phyloP scores from a whole-genome alignment of 176 grass and related monocot species.

The Lolium multiflorum region DNA sequence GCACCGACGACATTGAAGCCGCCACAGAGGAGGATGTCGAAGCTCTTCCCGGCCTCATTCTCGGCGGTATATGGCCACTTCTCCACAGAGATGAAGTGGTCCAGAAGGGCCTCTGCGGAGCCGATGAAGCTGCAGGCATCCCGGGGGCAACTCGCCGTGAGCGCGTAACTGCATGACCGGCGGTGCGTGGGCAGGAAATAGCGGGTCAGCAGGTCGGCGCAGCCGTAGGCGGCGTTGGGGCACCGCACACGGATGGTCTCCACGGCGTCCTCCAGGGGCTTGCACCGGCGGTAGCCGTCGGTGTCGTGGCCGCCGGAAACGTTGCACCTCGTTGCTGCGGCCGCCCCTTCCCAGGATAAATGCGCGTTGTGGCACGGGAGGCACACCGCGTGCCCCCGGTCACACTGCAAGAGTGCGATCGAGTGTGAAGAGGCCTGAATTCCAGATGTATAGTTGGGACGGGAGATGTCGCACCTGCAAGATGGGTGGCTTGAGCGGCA shows the following conservation, averaged over 20 bases:
- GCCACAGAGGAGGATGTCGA: neutral
- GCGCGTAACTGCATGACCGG: neutral
- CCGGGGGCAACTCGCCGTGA: neutral
- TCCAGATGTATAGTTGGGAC: neutral
- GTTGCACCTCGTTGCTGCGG: neutral
- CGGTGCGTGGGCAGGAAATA: neutral
- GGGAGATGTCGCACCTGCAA: neutral
- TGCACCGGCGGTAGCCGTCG: neutral
- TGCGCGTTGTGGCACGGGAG: neutral
- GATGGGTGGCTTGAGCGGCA: neutral
- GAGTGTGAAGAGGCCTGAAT: neutral
- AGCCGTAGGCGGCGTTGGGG: neutral
- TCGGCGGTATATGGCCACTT: slow-evolving; percentile 8
- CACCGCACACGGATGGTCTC: neutral
- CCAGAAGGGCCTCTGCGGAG: neutral
- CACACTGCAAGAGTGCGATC: neutral
- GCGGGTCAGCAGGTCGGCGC: neutral
- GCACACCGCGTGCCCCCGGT: slow-evolving; percentile 14
- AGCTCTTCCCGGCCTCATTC: neutral
- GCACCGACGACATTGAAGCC: neutral
- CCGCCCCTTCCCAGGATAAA: neutral
- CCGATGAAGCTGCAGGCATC: neutral
- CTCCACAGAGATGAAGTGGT: neutral
- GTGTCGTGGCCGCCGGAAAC: neutral
- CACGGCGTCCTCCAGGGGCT: neutral